Percentiles rank a stretch among this genome's conserved stretches.
Evolutionary conservation across 768 basidiomycete species (phyloP).

Genomic region (Boletus pseudo-olivaceus): DNA sequence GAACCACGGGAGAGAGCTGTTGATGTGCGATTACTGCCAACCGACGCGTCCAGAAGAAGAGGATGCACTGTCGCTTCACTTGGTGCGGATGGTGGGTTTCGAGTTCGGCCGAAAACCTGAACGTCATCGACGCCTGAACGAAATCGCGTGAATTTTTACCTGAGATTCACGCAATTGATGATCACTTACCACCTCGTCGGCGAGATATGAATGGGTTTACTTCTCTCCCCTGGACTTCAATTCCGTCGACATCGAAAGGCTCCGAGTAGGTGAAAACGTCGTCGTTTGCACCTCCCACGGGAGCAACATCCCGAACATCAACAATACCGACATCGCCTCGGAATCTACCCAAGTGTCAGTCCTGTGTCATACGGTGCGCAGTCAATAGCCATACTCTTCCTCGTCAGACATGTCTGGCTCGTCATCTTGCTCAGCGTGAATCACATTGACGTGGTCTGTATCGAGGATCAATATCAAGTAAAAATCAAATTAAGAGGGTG

Average conservation of each 20-base stretch:
- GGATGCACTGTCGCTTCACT: conserved; percentile 79
- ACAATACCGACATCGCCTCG: conserved; percentile 39
- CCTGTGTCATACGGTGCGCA: background rate
- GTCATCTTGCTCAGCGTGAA: conserved; percentile 59
- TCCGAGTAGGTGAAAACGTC: conserved; percentile 56
- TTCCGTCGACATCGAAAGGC: conserved; percentile 45
- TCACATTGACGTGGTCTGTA: conserved; percentile 51
- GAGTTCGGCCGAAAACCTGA: conserved; percentile 61
- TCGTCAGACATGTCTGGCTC: conserved; percentile 66
- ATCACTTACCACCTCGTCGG: conserved; percentile 42
- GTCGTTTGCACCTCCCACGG: conserved; percentile 35
- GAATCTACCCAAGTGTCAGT: conserved; percentile 33
- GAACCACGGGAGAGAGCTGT: conserved; percentile 44
- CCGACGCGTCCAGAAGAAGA: conserved; percentile 64
- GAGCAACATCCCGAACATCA: conserved; percentile 32
- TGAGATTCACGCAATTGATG: background rate
- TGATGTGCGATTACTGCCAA: conserved; percentile 41
- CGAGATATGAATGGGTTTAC: conserved; percentile 44
- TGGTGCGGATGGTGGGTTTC: conserved; percentile 48
- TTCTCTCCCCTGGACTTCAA: conserved; percentile 42
- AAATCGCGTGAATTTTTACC: background rate
- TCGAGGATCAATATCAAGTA: conserved; percentile 7
- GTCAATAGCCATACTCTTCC: conserved; percentile 48
- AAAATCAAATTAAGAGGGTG: background rate
- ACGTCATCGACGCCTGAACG: conserved; percentile 48